Evolutionary conservation across 2,329 filamentous ascomycete species (phyloP), one percentile per base, ranked within the genome.

Genomic region (Phialophora verrucosa): DNA sequence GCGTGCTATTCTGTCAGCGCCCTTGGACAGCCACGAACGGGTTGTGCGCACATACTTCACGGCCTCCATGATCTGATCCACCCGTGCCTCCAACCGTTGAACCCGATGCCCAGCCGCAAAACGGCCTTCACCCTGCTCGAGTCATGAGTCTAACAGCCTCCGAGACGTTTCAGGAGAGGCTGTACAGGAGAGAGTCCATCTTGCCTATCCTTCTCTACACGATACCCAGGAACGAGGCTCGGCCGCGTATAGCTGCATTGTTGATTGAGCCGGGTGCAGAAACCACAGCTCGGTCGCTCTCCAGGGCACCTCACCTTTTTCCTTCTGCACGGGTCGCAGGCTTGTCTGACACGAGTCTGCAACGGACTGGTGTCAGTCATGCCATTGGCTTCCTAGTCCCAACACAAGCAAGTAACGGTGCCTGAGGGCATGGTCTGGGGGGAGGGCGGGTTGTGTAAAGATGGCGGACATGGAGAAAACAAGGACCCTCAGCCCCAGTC

Each of bases 251-350:
- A 84, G 14, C 77, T 73, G 67, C 83, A 85, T 66, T 72, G 72
- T 70, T 84, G 83, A 4, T 78, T 77, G 32, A 84, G 75, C n/a
- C 83, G 78, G 35, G 78, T 75, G 73, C 83, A 85, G 59, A 82
- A 78, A 1, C 83, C 83, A 70, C 83, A 85, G 0, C 76, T 70
- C 0, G 83, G 83, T 63, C 81, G 78, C 69, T 84, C 83, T 8
- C 83, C 83, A 0, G 82, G 81, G 66, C 83, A 85, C 74, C 79
- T 79, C 32, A 81, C 80, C 72, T 85, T 85, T 73, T 84, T 85
- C 50, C 83, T 78, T 64, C 83, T 77, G 74, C 78, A 80, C 50
- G 78, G 78, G 69, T 80, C 78, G 70, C 79, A 80, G 12, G 79
- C 79, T 68, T 79, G 78, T 51, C 77, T 74, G 5, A 78, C 77